Conservation (phyloP, 2,329 filamentous ascomycete species). For the Simplicillium aogashimaense region DNA sequence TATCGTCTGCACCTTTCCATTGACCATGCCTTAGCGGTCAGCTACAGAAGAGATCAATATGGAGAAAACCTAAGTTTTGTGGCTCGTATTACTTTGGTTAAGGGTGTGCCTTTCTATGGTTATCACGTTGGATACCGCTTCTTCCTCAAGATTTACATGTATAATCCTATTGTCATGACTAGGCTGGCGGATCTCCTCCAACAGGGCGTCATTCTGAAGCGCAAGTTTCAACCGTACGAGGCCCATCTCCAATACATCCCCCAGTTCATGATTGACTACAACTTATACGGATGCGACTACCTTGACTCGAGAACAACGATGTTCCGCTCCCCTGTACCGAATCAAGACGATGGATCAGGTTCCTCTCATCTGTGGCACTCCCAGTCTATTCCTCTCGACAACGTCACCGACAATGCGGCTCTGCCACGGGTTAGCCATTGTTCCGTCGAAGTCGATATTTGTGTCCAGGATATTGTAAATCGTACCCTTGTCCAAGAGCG, state of each 20-base stretch:
- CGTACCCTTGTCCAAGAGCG: constrained; percentile 64
- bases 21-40: constrained; percentile 79
- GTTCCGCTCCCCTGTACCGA: constrained; percentile 70
- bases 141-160: constrained; percentile 90
- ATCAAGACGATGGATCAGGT: constrained; percentile 49
- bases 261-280: constrained; percentile 99
- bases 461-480: constrained; percentile 81
- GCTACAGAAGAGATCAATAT: constrained; percentile 68
- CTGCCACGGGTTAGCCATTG: constrained; percentile 80
- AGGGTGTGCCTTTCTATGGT: constrained; percentile 91
- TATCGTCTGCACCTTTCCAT: constrained; percentile 74
- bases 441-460: constrained; percentile 80
- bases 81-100: constrained; percentile 82
- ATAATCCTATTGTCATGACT: constrained; percentile 81
- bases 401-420: constrained; percentile 42
- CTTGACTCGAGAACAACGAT: constrained; percentile 61
- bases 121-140: constrained; percentile 86
- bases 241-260: constrained; percentile 85
- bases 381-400: constrained; percentile 48
- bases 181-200: constrained; percentile 77
- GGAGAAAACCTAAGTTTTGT: constrained; percentile 63
- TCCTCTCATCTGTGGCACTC: constrained; percentile 70
- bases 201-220: constrained; percentile 79
- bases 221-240: constrained; percentile 82
- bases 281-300: constrained; percentile 87